Base-by-base conservation (phyloP, 2,329 filamentous ascomycete genomes). In the Sporothrix protearum region DNA sequence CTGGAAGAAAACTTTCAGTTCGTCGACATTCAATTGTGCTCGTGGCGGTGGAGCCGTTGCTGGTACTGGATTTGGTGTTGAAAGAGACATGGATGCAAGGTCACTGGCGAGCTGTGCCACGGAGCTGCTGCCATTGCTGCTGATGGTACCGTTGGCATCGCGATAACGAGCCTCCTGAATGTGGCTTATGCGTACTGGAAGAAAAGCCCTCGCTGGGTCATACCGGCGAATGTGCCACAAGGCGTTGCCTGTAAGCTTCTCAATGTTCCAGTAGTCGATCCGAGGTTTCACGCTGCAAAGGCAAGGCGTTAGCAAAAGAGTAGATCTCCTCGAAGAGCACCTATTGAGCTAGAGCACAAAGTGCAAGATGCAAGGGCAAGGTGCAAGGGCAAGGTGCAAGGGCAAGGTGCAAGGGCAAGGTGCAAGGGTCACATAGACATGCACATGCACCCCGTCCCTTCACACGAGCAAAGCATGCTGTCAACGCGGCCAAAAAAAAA, bases 201-300 rank as follows among this genome's bases (percentile, higher is more conserved):
- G 39, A 10, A 71, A 67, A 4, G 74, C 71, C 7, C 45, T 68
- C 1, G 67, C 55, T 5, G 68, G 49, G 22, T 68, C 51, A 12
- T 73, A 75, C 33, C 69, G 72, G 4, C 71, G 71, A 9, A 69
- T 64, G 55, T 75, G 74, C 74, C 74, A 75, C 22, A 70, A 28
- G 10, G 64, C 71, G 10, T 30, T 68, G 61, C 74, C 73, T 5
- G 73, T 75, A 9, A 75, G 72, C 51, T 71, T 73, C 39, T 75
- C 73, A 8, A 74, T 68, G 16, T 39, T 64, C 73, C 73, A 74
- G 69, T 75, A 75, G 9, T 72, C 63, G 39, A 75, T 73, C 28
- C 55, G 28, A 19, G 74, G 73, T 28, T 36, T 28, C n/a, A 70
- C 55, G 36, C 71, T 75, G 69, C 33, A 55, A 4, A 39, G 49